Base-by-base conservation (phyloP, 108 stramenopile species). In the Parmales sp. region DNA sequence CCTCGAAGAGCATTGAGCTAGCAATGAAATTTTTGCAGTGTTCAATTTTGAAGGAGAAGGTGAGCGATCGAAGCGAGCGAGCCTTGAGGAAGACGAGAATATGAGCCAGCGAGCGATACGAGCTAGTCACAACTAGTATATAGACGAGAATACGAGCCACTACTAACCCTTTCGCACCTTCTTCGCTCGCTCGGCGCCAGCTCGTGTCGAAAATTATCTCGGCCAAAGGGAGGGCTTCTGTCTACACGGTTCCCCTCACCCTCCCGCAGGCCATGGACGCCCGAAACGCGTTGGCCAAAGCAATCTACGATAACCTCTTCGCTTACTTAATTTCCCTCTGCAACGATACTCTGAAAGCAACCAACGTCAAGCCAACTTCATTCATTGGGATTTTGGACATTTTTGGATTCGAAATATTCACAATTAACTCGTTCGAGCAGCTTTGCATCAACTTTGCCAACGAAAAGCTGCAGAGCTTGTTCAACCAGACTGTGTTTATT, bases 371-470 rank as follows among this genome's bases (percentile, higher is more conserved):
- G 39, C 76, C 89, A 31, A 76, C 81, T 5, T 90, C 88, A 1
- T 86, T 85, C 43, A 88, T 92, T 45, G 88, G 88, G 9, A 75
- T 92, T 13, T 65, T 97, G 67, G 96, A 97, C 80, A 95, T 97
- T 50, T 97, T 95, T 79, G 96, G 96, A 2, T 97, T 97, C 68
- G 96, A 97, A 75, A 88, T 86, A 18, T 97, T 97, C 74, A 74
- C 80, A 36, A 79, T 88, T 28, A 92, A 92, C 69, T 79, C 45
- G 22, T 95, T 95, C 68, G 89, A 93, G 71, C 91, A 97, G 82
- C 81, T 97, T 16, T 92, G 92, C 65, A 97, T 97, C 72, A 97
- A 97, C 74, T 95, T 90, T 75, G 91, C 90, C 66, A 97, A 97
- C 77, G 96, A 97, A 73, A 89, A 93, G 66, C 78, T 97, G 11